Base-by-base conservation (phyloP, 2,329 filamentous ascomycete species). In the Hypoxylon sp. region DNA sequence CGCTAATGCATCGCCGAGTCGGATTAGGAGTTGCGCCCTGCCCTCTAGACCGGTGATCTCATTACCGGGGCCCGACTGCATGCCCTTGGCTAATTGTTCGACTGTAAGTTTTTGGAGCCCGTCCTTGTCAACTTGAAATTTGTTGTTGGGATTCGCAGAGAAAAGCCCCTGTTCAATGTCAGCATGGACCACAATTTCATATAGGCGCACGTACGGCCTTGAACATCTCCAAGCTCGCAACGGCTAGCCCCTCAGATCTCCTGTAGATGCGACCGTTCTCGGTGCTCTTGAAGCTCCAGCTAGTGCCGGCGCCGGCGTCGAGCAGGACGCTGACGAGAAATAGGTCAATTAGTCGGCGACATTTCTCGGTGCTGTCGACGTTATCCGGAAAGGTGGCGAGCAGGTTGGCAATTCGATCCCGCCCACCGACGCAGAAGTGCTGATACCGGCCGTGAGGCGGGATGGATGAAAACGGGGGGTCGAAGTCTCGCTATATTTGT, bases 201-300 rank as follows among this genome's bases (percentile, higher is more conserved):
- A 27, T 27, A 51, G 12, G 55, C 11, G 37, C 25, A 72, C 73
- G 32, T 71, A 74, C 73, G 7, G 87, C 84, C 81, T 97, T 97
- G 86, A 97, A 97, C 94, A 97, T 97, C 72, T 97, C 94, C 74
- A 90, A 76, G 69, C 85, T 89, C 5, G 88, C 88, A 70, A 90
- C 91, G 88, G 75, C 75, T 29, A 76, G 46, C 3, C 75, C 76
- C 60, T 77, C 96, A 66, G 94, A 97, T 53, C 96, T 89, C 55
- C 88, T 85, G 79, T 95, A 98, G 41, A 91, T 79, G 67, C 90
- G 91, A 61, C 92, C 93, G 69, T 94, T 96, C 75, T 97, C 94
- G 68, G 90, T 90, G 76, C 93, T 97, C 82, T 92, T 96, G 82
- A 97, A 99, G 71, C 89, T 90, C 96, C 96, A 99, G 70, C 88